Percentiles rank a stretch among this genome's conserved stretches.
Conservation (phyloP, 495 filamentous ascomycete genomes). For the Penicillium desertorum region DNA sequence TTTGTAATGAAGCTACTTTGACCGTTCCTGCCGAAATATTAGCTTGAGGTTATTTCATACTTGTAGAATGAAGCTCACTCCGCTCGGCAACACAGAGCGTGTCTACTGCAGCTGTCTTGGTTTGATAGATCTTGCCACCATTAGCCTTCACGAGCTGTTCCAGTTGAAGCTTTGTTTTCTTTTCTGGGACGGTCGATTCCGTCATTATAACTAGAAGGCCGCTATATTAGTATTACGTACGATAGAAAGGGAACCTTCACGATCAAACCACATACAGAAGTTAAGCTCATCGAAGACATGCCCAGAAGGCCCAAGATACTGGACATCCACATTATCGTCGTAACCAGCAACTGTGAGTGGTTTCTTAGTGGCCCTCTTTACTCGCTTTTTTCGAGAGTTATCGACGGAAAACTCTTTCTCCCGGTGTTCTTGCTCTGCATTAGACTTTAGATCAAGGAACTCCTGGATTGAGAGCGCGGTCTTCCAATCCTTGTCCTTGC, state of each 20-base stretch:
- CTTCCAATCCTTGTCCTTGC: constrained; percentile 82
- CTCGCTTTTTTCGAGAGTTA: constrained; percentile 59
- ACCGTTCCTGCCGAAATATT: constrained; percentile 57
- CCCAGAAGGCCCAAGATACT: constrained; percentile 57
- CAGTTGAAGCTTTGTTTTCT: constrained; percentile 76
- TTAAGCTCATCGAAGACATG: constrained; percentile 70
- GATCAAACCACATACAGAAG: constrained; percentile 59
- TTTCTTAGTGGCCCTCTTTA: constrained; percentile 65
- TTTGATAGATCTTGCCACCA: constrained; percentile 81
- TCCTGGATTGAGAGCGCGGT: constrained; percentile 73
- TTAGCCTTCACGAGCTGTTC: constrained; percentile 84
- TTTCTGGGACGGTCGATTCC: constrained; percentile 55
- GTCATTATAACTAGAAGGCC: constrained; percentile 56
- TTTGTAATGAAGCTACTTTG: constrained; percentile 79
- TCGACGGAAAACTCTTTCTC: constrained; percentile 84
- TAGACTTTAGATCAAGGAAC: constrained; percentile 68
- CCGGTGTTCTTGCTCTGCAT: constrained; percentile 69
- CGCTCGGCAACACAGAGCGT: constrained; percentile 79
- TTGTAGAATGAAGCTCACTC: constrained; percentile 39
- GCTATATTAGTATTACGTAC: constrained; percentile 19
- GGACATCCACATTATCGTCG: constrained; percentile 47
- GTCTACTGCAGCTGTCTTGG: constrained; percentile 55
- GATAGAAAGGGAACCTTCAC: not conserved
- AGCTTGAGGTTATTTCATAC: constrained; percentile 5
- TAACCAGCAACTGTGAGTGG: constrained; percentile 70